These are phyloP conservation scores for Penicillium psychrosexuale DNA, from an alignment of 2,329 filamentous ascomycete genomes.

Conservation along the genomic window DNA sequence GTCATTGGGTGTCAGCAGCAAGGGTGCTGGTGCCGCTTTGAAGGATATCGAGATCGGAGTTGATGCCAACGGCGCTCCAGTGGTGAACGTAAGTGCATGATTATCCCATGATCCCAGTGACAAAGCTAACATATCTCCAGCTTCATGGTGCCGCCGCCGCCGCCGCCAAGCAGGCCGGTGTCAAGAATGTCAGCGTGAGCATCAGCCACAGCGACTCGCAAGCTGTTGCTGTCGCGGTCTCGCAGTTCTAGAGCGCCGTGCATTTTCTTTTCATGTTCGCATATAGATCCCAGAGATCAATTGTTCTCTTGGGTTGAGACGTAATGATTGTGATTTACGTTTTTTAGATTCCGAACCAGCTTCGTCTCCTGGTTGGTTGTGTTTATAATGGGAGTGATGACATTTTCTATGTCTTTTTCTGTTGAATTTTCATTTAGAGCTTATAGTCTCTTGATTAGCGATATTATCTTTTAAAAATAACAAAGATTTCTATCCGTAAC, in stretches of 20 bases:
- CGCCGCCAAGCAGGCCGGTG: constrained; percentile 79
- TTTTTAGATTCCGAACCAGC: constrained; percentile 21
- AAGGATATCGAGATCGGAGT: constrained; percentile 92
- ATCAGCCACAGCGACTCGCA: constrained; percentile 95
- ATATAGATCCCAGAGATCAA: constrained; percentile 10
- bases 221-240: constrained; percentile 89
- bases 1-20: constrained; percentile 80
- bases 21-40: constrained; percentile 82
- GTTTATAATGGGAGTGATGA: constrained; percentile 29
- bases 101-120: background rate
- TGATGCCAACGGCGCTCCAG: constrained; percentile 76
- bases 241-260: constrained; percentile 58
- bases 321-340: constrained; percentile 29
- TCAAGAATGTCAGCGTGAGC: constrained; percentile 86
- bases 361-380: constrained; percentile 27
- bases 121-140: constrained; percentile 48
- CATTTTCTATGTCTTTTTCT: constrained; percentile 15
- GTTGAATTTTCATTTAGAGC: background rate
- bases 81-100: constrained; percentile 69
- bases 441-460: background rate
- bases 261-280: constrained; percentile 10
- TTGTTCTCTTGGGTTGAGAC: constrained; percentile 17
- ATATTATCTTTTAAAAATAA: background rate
- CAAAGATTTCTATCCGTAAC: background rate
- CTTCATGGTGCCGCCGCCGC: constrained; percentile 79